Conservation (phyloP, 345 rosid species). For the Balakata baccata region DNA sequence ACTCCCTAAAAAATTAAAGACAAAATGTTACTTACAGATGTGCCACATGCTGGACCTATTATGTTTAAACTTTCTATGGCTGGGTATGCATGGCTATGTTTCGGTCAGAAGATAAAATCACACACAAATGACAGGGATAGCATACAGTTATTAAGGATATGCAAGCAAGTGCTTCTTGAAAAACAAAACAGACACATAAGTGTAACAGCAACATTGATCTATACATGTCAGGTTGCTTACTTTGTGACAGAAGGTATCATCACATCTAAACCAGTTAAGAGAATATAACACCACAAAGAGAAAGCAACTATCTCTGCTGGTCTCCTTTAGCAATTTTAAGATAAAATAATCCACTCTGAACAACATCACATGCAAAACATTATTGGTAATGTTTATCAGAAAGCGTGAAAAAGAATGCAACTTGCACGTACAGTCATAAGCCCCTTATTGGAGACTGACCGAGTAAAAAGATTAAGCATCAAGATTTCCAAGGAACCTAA, state of each 20-base stretch:
- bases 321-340: neutral
- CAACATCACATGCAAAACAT: no score
- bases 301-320: neutral
- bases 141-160: neutral
- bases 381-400: no score
- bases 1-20: slow-evolving; percentile 64
- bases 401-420: no score
- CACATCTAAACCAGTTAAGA: neutral
- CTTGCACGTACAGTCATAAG: no score
- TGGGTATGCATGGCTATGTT: neutral
- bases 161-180: neutral
- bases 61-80: neutral
- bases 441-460: no score
- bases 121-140: neutral
- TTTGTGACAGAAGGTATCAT: neutral
- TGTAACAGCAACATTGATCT: neutral
- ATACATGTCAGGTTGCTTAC: neutral
- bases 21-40: neutral
- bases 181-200: no score
- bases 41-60: neutral
- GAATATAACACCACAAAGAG: neutral
- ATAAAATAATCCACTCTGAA: no score
- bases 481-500: no score
- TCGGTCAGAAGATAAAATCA: neutral
- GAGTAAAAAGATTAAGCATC: no score